These are phyloP conservation scores for Astrothelium subdiscretum DNA, from an alignment of 495 filamentous ascomycete species.

Conservation along the genomic window DNA sequence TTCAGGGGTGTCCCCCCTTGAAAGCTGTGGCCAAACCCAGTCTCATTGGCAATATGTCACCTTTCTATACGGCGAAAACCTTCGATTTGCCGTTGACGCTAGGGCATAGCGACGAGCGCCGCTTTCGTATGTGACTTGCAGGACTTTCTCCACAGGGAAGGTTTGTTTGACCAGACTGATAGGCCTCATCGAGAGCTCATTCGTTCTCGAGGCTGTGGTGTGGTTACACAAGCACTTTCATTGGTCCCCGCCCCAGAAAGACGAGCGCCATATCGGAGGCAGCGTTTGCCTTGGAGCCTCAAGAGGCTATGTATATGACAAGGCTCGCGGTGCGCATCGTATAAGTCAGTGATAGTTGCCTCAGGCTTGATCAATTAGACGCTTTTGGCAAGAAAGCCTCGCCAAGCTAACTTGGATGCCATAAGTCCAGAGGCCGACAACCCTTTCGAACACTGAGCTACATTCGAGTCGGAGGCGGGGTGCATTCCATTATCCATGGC, in stretches of 20 bases:
- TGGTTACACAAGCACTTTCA: background rate
- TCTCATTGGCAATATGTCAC: background rate
- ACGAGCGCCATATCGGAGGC: background rate
- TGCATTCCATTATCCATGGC: background rate
- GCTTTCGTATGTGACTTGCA: background rate
- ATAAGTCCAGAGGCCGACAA: background rate
- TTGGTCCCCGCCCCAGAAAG: background rate
- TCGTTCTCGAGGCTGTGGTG: background rate
- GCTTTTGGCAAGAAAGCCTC: background rate
- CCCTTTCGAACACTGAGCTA: background rate
- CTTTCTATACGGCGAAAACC: background rate
- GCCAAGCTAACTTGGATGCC: background rate
- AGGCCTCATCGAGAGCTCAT: background rate
- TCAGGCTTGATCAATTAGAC: background rate
- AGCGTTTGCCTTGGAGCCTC: background rate
- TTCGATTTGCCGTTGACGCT: background rate
- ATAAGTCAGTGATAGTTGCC: background rate
- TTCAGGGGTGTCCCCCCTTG: background rate
- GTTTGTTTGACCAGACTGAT: background rate
- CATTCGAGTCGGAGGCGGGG: background rate
- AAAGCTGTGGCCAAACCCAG: background rate
- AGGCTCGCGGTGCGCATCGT: background rate
- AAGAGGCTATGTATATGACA: background rate
- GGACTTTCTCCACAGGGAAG: background rate
- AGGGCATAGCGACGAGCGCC: background rate